A percentile compares a stretch with the other conserved stretches of the same genome.
Evolutionary conservation across 805 yeast genomes (phyloP).

Genomic region (Sugiyamaella smithiae): DNA sequence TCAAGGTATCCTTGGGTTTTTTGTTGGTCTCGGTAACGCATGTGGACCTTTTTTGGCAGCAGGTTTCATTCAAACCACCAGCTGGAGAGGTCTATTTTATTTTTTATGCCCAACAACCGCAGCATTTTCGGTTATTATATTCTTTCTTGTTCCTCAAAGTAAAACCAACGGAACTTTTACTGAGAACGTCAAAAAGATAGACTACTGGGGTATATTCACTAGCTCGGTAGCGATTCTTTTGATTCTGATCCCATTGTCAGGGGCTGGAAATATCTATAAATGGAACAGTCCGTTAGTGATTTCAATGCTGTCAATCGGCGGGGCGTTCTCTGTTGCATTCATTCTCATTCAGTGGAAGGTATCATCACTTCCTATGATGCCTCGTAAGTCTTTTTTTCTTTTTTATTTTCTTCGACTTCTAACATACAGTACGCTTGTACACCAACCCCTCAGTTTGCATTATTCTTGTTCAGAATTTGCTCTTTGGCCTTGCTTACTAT

Average conservation of each 20-base stretch:
- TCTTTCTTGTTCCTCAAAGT: conserved; percentile 21
- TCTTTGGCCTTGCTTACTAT: conserved; percentile 1
- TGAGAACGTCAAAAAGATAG: not conserved
- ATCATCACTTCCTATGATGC: not conserved
- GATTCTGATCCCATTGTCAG: not conserved
- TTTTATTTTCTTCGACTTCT: not conserved
- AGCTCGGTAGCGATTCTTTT: not conserved
- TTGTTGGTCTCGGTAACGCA: conserved; percentile 51
- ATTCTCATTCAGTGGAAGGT: not conserved
- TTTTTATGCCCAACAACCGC: conserved; percentile 42
- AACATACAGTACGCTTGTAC: not conserved
- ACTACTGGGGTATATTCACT: conserved; percentile 1
- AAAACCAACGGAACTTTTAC: not conserved
- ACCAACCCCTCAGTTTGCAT: conserved; percentile 1
- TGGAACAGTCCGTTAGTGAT: conserved; percentile 1
- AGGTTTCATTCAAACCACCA: conserved; percentile 41
- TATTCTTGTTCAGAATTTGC: not conserved
- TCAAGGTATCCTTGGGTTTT: conserved; percentile 54
- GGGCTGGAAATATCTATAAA: conserved; percentile 2
- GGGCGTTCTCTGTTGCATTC: not conserved
- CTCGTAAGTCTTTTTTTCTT: not conserved
- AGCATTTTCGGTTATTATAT: conserved; percentile 31
- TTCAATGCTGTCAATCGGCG: not conserved
- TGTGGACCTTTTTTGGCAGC: conserved; percentile 56
- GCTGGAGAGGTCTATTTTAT: conserved; percentile 54